phyloP scores from a whole-genome alignment of 2,329 filamentous ascomycete species.

The Colletotrichum tofieldiae region DNA sequence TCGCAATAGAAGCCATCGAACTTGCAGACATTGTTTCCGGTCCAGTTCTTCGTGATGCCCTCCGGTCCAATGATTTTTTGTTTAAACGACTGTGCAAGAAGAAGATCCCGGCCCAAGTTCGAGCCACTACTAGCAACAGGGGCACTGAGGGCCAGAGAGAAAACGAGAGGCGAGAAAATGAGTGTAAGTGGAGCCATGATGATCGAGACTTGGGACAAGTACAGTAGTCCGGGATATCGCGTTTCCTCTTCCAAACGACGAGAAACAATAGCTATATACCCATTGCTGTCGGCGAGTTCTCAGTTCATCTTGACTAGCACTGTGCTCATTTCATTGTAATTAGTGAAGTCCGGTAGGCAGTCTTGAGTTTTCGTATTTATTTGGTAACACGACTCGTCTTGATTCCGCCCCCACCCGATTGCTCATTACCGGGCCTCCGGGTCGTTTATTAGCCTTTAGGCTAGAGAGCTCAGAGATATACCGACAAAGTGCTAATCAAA shows the following conservation, averaged over 20 bases:
- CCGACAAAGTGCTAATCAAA: background rate
- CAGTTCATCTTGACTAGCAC: background rate
- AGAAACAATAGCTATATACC: background rate
- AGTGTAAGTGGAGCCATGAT: conserved; percentile 17
- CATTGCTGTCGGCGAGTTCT: background rate
- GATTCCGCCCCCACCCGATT: background rate
- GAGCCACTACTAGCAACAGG: background rate
- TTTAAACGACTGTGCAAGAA: conserved; percentile 9
- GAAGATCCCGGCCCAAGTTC: conserved; percentile 23
- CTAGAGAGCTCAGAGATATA: background rate
- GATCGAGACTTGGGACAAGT: background rate
- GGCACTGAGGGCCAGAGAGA: conserved; percentile 19
- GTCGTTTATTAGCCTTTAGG: conserved; percentile 5
- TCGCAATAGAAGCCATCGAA: conserved; percentile 23
- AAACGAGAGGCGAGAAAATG: conserved; percentile 33
- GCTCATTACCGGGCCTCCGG: too few species aligned
- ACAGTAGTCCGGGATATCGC: too few species aligned
- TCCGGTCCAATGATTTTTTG: conserved; percentile 12
- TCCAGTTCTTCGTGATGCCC: conserved; percentile 21
- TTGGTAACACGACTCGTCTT: conserved; percentile 10
- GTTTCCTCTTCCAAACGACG: background rate
- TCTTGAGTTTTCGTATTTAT: background rate
- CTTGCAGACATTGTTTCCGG: conserved; percentile 18
- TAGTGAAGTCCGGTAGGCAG: background rate
- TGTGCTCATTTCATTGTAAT: background rate